Conservation (phyloP, 257 asterid species). For the Catharanthus roseus region DNA sequence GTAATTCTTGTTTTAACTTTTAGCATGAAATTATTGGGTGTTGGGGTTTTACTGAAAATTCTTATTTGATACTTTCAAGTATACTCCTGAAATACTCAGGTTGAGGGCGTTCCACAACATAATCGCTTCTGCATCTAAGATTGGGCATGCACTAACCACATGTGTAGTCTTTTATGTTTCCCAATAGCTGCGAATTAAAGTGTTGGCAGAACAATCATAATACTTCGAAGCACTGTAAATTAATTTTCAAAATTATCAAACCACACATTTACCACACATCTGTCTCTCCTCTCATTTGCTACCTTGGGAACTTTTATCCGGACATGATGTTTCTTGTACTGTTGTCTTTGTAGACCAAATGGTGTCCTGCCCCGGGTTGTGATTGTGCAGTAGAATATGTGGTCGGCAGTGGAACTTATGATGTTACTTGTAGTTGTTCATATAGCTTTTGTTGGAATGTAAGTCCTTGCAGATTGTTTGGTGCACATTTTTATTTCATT, state of each 20-base stretch:
- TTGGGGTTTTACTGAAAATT: not conserved
- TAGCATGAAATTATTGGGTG: not conserved
- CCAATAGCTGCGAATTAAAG: not conserved
- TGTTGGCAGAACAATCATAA: not conserved
- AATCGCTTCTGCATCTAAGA: not conserved
- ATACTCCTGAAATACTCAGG: not conserved
- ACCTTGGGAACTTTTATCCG: not conserved
- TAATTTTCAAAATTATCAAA: not conserved
- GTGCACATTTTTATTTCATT: constrained; percentile 9
- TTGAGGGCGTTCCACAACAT: not conserved
- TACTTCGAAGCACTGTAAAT: not conserved
- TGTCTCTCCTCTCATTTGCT: not conserved
- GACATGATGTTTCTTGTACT: constrained; percentile 3
- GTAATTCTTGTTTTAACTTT: not conserved
- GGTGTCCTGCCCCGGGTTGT: constrained; percentile 99
- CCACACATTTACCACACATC: constrained; percentile 1
- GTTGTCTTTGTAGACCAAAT: constrained; percentile 62
- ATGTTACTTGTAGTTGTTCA: constrained; percentile 86
- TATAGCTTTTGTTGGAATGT: constrained; percentile 98
- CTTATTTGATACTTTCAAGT: not conserved
- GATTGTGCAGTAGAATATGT: constrained; percentile 83
- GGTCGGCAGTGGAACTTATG: constrained; percentile 93
- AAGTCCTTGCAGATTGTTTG: constrained; percentile 33
- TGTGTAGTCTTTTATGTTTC: not conserved
- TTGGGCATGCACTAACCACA: not conserved